Evolutionary conservation across 306 rosid genomes (phyloP).

Genomic region (Rubus parviflorus): DNA sequence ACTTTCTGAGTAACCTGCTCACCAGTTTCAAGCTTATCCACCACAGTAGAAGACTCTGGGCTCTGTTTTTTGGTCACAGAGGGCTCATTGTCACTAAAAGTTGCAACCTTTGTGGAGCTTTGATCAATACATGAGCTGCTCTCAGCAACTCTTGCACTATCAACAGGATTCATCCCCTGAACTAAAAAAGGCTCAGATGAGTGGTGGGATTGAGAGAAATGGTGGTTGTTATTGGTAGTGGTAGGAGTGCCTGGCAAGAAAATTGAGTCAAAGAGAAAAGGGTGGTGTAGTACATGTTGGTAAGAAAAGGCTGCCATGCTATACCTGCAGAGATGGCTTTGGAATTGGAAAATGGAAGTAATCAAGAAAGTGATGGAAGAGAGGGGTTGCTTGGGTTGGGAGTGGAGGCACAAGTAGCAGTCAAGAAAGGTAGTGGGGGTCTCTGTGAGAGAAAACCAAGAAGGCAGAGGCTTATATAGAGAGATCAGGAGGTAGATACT

Average conservation of each 20-base stretch:
- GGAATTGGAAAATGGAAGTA: constrained; percentile 21
- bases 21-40: constrained; percentile 66
- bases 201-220: constrained; percentile 22
- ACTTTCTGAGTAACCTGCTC: constrained; percentile 66
- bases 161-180: constrained; percentile 19
- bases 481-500: constrained; percentile 6
- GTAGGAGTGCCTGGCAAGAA: constrained; percentile 33
- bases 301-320: constrained; percentile 72
- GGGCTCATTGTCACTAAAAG: constrained; percentile 45
- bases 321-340: constrained; percentile 21
- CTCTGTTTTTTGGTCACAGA: constrained; percentile 51
- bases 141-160: constrained; percentile 30
- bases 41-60: constrained; percentile 59
- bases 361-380: constrained; percentile 44
- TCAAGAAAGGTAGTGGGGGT: constrained; percentile 35
- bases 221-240: neutral
- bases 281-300: constrained; percentile 33
- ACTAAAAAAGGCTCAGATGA: constrained; percentile 9
- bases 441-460: constrained; percentile 36
- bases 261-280: constrained; percentile 53
- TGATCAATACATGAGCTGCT: constrained; percentile 45
- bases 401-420: constrained; percentile 31
- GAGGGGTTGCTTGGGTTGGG: neutral
- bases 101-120: constrained; percentile 37
- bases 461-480: constrained; percentile 48